phyloP scores from a whole-genome alignment of 2,329 filamentous ascomycete species.

The Fusarium gaditjirri region DNA sequence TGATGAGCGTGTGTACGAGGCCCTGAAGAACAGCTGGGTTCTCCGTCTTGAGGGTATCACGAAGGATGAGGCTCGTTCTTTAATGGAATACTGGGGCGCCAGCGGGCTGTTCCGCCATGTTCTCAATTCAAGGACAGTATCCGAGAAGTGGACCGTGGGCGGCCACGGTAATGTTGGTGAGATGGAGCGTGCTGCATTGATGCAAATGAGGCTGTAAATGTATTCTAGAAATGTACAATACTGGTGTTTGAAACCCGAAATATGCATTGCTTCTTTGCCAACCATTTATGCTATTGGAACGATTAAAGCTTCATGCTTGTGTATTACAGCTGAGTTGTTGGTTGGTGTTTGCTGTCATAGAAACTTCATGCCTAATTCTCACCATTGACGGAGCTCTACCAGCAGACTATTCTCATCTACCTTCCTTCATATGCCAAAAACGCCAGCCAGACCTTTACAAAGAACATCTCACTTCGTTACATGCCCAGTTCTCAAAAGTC shows the following conservation, averaged over 20 bases:
- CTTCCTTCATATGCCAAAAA: constrained; percentile 45
- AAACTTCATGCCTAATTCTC: constrained; percentile 7
- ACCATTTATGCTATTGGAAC: neutral
- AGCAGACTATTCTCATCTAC: constrained; percentile 37
- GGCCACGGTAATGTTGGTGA: constrained; percentile 87
- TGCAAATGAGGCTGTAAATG: constrained; percentile 59
- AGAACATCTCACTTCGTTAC: constrained; percentile 33
- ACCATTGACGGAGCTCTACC: constrained; percentile 26
- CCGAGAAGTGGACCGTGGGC: constrained; percentile 85
- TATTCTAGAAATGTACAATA: constrained; percentile 47
- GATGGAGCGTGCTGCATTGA: constrained; percentile 75
- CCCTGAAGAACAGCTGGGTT: constrained; percentile 61
- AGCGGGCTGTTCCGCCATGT: constrained; percentile 80
- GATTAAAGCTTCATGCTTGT: neutral
- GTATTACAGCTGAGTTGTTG: neutral
- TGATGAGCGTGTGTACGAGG: constrained; percentile 66
- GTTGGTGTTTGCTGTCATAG: neutral
- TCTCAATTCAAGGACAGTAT: constrained; percentile 76
- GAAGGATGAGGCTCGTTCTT: constrained; percentile 77
- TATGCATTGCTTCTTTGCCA: constrained; percentile 19
- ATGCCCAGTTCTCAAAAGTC: constrained; percentile 46
- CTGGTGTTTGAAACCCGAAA: constrained; percentile 34
- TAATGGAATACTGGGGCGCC: constrained; percentile 94
- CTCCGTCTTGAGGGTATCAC: constrained; percentile 74
- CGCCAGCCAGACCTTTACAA: constrained; percentile 46